phyloP scores from a whole-genome alignment of 2,329 filamentous ascomycete genomes.

The Neopestalotiopsis clavispora region DNA sequence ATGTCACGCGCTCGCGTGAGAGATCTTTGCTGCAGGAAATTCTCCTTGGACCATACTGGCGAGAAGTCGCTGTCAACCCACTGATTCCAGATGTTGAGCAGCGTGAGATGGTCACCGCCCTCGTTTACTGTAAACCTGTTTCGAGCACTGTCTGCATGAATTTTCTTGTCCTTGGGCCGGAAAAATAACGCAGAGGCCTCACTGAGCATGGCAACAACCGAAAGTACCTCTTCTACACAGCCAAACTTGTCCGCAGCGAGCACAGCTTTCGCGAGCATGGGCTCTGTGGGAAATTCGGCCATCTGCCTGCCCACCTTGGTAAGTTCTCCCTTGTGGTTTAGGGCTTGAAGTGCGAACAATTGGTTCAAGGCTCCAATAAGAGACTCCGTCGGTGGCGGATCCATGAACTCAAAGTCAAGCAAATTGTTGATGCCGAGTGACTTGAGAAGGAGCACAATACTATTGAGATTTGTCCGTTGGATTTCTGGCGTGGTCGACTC shows the following conservation, averaged over 20 bases:
- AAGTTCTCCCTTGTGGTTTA: slow-evolving; percentile 87
- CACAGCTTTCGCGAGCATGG: slow-evolving; percentile 88
- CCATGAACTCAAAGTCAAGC: slow-evolving; percentile 95
- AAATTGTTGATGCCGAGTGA: slow-evolving; percentile 91
- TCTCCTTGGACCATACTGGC: slow-evolving; percentile 86
- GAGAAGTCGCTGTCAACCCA: slow-evolving; percentile 94
- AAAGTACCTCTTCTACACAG: slow-evolving; percentile 92
- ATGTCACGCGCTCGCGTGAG: slow-evolving; percentile 89
- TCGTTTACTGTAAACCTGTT: slow-evolving; percentile 88
- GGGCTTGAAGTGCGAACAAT: slow-evolving; percentile 85
- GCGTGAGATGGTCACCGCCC: slow-evolving; percentile 85
- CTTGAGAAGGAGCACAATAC: slow-evolving; percentile 84
- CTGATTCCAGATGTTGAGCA: slow-evolving; percentile 93
- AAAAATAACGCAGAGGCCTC: slow-evolving; percentile 92
- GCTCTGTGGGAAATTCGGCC: slow-evolving; percentile 92
- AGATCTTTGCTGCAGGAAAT: slow-evolving; percentile 91
- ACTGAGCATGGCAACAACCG: slow-evolving; percentile 91
- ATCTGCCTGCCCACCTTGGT: slow-evolving; percentile 93
- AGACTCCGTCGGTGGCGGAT: slow-evolving; percentile 86
- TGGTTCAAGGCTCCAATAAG: slow-evolving; percentile 89
- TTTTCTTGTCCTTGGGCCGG: slow-evolving; percentile 95
- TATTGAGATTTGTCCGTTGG: slow-evolving; percentile 84
- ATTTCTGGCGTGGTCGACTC: slow-evolving; percentile 93
- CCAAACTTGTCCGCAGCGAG: slow-evolving; percentile 87
- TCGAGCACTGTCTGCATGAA: slow-evolving; percentile 90